Base-by-base conservation (phyloP, 192 early-diverging fungal species). In the Linderina pennispora region DNA sequence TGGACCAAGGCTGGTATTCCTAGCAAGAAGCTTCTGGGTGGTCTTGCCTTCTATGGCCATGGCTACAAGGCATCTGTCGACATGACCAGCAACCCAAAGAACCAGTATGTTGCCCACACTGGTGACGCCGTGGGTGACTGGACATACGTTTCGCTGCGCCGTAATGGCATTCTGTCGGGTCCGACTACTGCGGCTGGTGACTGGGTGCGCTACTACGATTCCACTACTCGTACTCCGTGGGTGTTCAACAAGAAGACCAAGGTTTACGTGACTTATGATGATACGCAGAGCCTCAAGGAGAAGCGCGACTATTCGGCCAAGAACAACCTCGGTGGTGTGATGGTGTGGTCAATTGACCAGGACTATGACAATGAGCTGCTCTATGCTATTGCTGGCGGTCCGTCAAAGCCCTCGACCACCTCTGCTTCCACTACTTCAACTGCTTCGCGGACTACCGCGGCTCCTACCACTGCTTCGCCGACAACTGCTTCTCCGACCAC, bases 281-380 rank as follows among this genome's bases (percentile, higher is more conserved):
- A 88, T 35, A 62, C 76, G 3, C 37, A 64, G 23, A 80, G 80
- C n/a, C 45, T 88, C 26, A 42, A 47, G 17, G 37, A 69, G 23
- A 85, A 86, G 60, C 70, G 75, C 0, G 44, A 75, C 38, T 81
- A 72, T 49, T 78, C 79, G 8, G 57, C 58, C 26, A 53, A 67
- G 5, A 61, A 75, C 22, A 63, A 64, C 7, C 62, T 88, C 9
- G 76, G 57, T 36, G 84, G 84, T 11, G 56, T 79, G 14, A 83
- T 86, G 81, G 52, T 83, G 13, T 86, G 83, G 81, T 77, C 72
- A 19, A 55, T 85, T 43, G 66, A 77, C 45, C 73, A 81, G 59
- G 83, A 62, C 11, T 54, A 85, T 26, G 76, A 75, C 24, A 61
- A 68, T 38, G 83, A 83, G 52, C 43, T 85, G 19, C 35, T 84